A percentile compares a stretch with the other conserved stretches of the same genome.
Evolutionary conservation across 257 asterid species (phyloP).

Genomic region (Forsythia viridissima): DNA sequence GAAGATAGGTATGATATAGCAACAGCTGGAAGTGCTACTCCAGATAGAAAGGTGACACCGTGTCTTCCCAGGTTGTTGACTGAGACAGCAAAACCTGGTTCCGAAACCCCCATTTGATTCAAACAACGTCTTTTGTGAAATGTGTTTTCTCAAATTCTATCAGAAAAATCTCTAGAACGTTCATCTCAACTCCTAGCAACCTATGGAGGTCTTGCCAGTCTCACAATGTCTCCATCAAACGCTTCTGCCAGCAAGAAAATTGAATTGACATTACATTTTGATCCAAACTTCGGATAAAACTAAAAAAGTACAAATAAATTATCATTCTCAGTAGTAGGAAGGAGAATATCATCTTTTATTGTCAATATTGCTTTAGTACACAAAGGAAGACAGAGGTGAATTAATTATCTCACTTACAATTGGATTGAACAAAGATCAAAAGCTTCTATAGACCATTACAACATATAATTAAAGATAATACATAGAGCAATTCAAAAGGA

Average conservation of each 20-base stretch:
- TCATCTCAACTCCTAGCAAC: slow-evolving; percentile 20
- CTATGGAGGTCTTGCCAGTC: slow-evolving; percentile 32
- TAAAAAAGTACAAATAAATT: neutral
- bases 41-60: slow-evolving; percentile 23
- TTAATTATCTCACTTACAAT: neutral
- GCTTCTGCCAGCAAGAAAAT: slow-evolving; percentile 42
- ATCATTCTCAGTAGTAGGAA: neutral
- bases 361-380: neutral
- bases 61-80: slow-evolving; percentile 19
- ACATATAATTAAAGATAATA: too few species aligned
- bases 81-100: slow-evolving; percentile 23
- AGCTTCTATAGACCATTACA: too few species aligned
- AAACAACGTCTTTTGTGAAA: slow-evolving; percentile 9
- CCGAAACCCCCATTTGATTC: slow-evolving; percentile 23
- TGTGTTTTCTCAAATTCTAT: too few species aligned
- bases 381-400: neutral
- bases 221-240: slow-evolving; percentile 33
- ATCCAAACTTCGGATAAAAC: slow-evolving; percentile 1
- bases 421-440: too few species aligned
- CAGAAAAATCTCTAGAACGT: neutral
- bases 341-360: neutral
- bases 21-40: slow-evolving; percentile 27
- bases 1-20: slow-evolving; percentile 21
- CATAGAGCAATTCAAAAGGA: too few species aligned
- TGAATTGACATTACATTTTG: slow-evolving; percentile 12